Evolutionary conservation across 2,329 filamentous ascomycete species (phyloP).

Genomic region (Pseudocercospora fijiensis): DNA sequence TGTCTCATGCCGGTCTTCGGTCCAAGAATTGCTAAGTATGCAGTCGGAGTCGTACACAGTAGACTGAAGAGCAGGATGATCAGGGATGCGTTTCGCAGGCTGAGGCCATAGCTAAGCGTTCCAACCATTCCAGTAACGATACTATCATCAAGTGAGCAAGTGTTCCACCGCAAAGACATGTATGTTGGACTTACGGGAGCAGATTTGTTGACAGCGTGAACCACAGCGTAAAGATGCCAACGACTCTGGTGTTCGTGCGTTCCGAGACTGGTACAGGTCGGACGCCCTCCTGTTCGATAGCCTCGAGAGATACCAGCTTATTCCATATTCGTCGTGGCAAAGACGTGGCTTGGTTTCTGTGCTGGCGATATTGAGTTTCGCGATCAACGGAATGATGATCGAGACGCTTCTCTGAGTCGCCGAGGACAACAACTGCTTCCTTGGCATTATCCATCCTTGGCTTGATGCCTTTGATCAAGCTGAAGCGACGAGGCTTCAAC

Average conservation of each 20-base stretch:
- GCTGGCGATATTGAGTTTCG: not conserved
- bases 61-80: constrained; percentile 65
- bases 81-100: constrained; percentile 57
- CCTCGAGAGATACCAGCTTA: constrained; percentile 8
- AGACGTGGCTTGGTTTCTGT: not conserved
- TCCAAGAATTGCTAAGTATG: constrained; percentile 59
- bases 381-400: not conserved
- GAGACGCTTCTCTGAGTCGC: not conserved
- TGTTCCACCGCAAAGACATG: no score
- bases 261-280: constrained; percentile 57
- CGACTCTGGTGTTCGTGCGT: constrained; percentile 54
- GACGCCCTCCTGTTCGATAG: constrained; percentile 44
- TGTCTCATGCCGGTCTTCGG: constrained; percentile 65
- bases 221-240: constrained; percentile 61
- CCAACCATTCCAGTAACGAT: constrained; percentile 66
- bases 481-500: not conserved
- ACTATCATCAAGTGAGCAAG: constrained; percentile 29
- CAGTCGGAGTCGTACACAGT: constrained; percentile 54
- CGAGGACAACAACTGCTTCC: not conserved
- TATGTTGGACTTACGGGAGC: constrained; percentile 52
- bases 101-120: constrained; percentile 55
- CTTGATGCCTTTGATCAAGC: constrained; percentile 8
- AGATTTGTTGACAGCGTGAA: constrained; percentile 59
- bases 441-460: not conserved
- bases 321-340: constrained; percentile 4